Evolutionary conservation across 257 asterid species (phyloP).

Genomic region (Fraxinus cuspidata): DNA sequence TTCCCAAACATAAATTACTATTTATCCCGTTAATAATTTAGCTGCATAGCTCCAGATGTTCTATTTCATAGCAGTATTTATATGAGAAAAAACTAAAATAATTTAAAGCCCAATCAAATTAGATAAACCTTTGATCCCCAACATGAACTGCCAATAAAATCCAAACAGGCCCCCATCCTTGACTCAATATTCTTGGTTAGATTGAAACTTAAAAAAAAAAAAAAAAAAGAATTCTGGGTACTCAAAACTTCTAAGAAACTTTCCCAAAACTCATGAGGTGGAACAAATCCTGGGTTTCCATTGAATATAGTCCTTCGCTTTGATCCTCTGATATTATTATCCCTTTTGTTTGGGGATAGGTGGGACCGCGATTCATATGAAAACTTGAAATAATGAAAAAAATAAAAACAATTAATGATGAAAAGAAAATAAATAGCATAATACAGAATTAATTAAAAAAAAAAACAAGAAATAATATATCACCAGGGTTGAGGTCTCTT

Average conservation of each 20-base stretch:
- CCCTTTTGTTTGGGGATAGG: background rate
- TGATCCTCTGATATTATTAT: background rate
- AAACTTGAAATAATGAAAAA: background rate
- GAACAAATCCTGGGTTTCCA: background rate
- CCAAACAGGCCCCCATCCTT: background rate
- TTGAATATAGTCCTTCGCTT: too few species aligned
- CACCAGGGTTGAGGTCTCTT: slow-evolving; percentile 39
- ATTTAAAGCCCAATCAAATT: background rate
- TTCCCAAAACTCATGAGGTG: background rate
- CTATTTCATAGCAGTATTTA: background rate
- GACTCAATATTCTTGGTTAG: background rate
- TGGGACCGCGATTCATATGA: background rate
- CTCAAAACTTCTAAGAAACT: background rate
- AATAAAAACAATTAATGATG: background rate
- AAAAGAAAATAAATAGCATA: background rate
- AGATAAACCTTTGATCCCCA: slow-evolving; percentile 9
- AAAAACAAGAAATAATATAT: slow-evolving; percentile 17
- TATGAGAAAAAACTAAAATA: background rate
- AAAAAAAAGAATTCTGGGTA: background rate
- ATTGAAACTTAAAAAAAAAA: background rate
- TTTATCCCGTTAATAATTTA: too few species aligned
- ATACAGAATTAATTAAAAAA: background rate
- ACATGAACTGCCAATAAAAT: background rate
- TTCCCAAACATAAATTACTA: background rate
- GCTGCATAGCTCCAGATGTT: too few species aligned